Percentiles rank a stretch among this genome's conserved stretches.
Evolutionary conservation across 495 filamentous ascomycete genomes (phyloP).

Genomic region (Rostrohypoxylon terebratum): DNA sequence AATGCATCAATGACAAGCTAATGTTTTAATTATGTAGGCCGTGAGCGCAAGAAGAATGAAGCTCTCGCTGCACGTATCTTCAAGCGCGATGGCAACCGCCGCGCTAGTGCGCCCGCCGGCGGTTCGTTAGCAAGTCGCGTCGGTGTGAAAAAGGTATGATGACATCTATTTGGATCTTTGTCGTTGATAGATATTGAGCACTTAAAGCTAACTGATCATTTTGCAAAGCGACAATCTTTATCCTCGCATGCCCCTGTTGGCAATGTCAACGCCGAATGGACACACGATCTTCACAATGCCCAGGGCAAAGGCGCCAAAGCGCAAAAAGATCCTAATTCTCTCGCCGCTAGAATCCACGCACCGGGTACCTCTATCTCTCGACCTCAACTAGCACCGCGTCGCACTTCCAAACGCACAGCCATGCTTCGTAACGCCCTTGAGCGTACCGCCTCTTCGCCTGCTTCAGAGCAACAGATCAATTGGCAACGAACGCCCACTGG

Average conservation of each 20-base stretch:
- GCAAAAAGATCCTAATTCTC: conserved; percentile 54
- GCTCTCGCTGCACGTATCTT: conserved; percentile 78
- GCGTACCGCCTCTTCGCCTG: conserved; percentile 43
- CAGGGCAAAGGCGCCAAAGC: conserved; percentile 46
- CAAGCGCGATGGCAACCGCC: conserved; percentile 65
- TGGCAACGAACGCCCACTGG: conserved; percentile 40
- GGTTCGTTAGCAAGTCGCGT: conserved; percentile 78
- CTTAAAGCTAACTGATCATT: conserved; percentile 25
- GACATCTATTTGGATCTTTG: conserved; percentile 21
- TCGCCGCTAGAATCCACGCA: conserved; percentile 58
- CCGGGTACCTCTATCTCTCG: conserved; percentile 50
- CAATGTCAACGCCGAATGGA: conserved; percentile 68
- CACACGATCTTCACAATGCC: conserved; percentile 64
- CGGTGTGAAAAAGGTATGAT: conserved; percentile 75
- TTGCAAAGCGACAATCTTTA: conserved; percentile 40
- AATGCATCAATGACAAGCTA: conserved; percentile 22
- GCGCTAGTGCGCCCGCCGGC: conserved; percentile 65
- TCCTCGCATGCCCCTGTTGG: conserved; percentile 57
- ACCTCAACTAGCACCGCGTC: conserved; percentile 31
- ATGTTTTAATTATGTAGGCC: conserved; percentile 60
- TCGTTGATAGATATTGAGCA: neutral
- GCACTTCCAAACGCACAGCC: conserved; percentile 46
- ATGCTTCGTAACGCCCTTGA: conserved; percentile 40
- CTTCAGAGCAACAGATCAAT: conserved; percentile 54
- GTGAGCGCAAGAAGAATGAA: conserved; percentile 76